Percentiles rank a stretch among this genome's conserved stretches.
Evolutionary conservation across 2,329 filamentous ascomycete species (phyloP).

Genomic region (Botryotinia convoluta): DNA sequence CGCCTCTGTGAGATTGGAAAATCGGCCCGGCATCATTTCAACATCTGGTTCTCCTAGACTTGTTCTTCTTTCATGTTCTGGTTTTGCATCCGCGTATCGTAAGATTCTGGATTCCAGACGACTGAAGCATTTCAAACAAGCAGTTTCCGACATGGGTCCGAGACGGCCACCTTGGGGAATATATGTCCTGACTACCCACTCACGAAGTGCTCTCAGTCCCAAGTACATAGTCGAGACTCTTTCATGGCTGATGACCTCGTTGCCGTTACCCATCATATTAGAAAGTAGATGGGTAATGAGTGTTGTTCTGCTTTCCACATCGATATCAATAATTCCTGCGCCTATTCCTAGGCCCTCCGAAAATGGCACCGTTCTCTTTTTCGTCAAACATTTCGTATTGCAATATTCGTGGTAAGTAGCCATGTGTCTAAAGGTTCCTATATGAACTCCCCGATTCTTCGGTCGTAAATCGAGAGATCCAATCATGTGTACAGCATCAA

Average conservation of each 20-base stretch:
- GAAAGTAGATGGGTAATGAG: conserved; percentile 13
- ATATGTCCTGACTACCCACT: not conserved
- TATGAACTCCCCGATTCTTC: conserved; percentile 22
- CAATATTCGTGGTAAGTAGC: conserved; percentile 29
- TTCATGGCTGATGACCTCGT: not conserved
- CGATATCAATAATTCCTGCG: not conserved
- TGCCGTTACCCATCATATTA: not conserved
- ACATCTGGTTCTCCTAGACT: conserved; percentile 23
- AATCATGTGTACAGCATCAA: conserved; percentile 18
- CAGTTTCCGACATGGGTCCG: not conserved
- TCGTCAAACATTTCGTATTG: conserved; percentile 26
- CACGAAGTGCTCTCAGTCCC: not conserved
- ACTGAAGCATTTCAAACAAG: not conserved
- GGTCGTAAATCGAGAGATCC: conserved; percentile 19
- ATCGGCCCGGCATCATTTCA: conserved; percentile 28
- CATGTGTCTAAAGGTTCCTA: conserved; percentile 28
- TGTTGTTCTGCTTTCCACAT: conserved; percentile 13
- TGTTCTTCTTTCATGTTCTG: not conserved
- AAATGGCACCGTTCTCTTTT: conserved; percentile 10
- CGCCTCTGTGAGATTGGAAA: conserved; percentile 25
- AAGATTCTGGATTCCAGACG: not conserved
- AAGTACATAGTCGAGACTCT: conserved; percentile 9
- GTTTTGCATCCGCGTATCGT: conserved; percentile 1
- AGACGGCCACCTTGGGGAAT: conserved; percentile 10
- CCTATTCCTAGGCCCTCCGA: not conserved